Percentiles rank a stretch among this genome's conserved stretches.
Evolutionary conservation across 306 rosid genomes (phyloP).

Genomic region (Prosopis cineraria): DNA sequence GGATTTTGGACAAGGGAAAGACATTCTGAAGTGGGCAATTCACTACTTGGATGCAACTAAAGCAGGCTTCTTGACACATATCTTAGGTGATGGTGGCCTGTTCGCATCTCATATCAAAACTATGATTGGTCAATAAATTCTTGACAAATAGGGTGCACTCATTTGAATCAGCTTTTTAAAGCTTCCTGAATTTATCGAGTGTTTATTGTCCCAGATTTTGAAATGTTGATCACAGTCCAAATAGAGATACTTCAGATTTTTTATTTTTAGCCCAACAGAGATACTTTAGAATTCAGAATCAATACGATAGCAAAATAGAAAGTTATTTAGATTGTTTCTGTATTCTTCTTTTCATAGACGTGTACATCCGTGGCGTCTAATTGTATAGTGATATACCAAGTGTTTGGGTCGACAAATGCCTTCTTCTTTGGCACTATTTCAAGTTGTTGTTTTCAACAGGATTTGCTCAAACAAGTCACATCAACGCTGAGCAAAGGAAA

Average conservation of each 20-base stretch:
- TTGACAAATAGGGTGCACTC: conserved; percentile 29
- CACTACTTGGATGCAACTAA: conserved; percentile 72
- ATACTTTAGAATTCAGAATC: too few relatives aligned
- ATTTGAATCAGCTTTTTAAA: neutral
- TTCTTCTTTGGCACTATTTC: neutral
- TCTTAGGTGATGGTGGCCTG: conserved; percentile 66
- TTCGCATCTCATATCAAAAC: conserved; percentile 58
- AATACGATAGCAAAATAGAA: conserved; percentile 8
- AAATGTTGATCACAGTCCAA: conserved; percentile 5
- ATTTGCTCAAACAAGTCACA: neutral
- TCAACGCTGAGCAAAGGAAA: too few relatives aligned
- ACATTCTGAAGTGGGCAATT: conserved; percentile 70
- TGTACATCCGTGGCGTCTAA: neutral
- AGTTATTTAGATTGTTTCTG: neutral
- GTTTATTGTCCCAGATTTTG: conserved; percentile 11
- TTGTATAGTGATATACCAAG: neutral
- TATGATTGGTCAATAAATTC: conserved; percentile 79
- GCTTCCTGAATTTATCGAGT: conserved; percentile 18
- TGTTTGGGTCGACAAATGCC: neutral
- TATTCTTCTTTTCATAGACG: neutral
- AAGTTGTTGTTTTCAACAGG: neutral
- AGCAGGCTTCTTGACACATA: conserved; percentile 88
- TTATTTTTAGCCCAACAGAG: too few relatives aligned
- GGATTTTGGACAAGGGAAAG: conserved; percentile 82
- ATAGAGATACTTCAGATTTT: conserved; percentile 6